These are phyloP conservation scores for Ceratocystis huliohia DNA, from an alignment of 2,329 filamentous ascomycete species.

Conservation along the genomic window DNA sequence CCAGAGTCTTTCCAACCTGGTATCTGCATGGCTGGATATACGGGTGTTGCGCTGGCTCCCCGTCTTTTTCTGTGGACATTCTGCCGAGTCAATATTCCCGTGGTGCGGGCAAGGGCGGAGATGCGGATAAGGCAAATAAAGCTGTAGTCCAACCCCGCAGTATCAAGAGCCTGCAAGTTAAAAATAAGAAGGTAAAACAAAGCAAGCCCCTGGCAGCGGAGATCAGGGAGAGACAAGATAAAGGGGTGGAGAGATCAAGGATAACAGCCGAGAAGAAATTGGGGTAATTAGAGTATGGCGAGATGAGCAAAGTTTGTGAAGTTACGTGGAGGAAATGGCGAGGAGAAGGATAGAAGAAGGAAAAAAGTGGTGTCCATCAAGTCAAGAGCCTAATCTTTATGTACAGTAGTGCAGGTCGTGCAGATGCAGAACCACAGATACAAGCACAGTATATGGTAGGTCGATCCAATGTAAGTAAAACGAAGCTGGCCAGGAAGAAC, in stretches of 20 bases:
- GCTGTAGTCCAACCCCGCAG: constrained; percentile 5
- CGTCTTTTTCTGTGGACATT: not conserved
- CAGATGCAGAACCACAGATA: not conserved
- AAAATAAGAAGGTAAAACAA: constrained; percentile 6
- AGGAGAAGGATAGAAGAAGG: not conserved
- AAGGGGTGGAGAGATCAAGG: not conserved
- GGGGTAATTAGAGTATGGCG: not conserved
- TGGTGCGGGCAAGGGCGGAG: not conserved
- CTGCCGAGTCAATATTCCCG: not conserved
- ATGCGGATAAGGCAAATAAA: not conserved
- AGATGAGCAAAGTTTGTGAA: not conserved
- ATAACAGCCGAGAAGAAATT: not conserved
- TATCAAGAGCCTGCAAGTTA: not conserved
- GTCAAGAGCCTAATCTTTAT: not conserved
- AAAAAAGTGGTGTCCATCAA: not conserved
- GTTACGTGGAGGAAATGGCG: not conserved
- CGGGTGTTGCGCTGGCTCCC: constrained; percentile 28
- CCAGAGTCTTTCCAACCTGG: constrained; percentile 96
- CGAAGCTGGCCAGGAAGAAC: not conserved
- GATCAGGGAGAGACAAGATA: not conserved
- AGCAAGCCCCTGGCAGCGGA: constrained; percentile 2
- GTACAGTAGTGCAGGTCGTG: not conserved
- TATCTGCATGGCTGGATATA: constrained; percentile 92
- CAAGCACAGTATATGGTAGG: not conserved
- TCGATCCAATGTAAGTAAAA: not conserved